phyloP scores from a whole-genome alignment of 139 green algal species.

The Limnomonas spitsbergensis region DNA sequence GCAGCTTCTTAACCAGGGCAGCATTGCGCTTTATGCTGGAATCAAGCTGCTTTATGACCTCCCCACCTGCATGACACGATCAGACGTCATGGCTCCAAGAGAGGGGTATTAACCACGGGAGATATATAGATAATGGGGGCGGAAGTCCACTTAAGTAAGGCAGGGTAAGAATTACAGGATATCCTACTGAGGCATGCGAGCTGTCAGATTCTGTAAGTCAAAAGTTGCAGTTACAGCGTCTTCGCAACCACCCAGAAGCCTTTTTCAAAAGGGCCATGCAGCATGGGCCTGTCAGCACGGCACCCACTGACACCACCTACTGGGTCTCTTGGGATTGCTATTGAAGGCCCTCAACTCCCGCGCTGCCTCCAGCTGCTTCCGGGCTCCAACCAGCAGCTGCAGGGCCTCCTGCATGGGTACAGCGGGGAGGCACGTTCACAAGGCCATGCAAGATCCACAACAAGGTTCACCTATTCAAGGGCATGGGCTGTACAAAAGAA shows the following conservation, averaged over 20 bases:
- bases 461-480: too few species aligned
- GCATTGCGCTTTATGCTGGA: constrained; percentile 91
- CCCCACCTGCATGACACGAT: constrained; percentile 1
- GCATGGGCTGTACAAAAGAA: too few species aligned
- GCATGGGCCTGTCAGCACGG: too few species aligned
- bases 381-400: constrained; percentile 15
- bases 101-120: background rate
- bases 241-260: too few species aligned
- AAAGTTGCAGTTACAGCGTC: too few species aligned
- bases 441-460: too few species aligned
- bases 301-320: too few species aligned
- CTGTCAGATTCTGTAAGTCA: too few species aligned
- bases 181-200: too few species aligned
- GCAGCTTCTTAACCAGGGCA: constrained; percentile 83
- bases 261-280: too few species aligned
- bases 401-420: constrained; percentile 15
- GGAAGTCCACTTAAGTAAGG: background rate
- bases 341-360: constrained; percentile 33
- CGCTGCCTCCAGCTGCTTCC: constrained; percentile 25
- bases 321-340: constrained; percentile 22
- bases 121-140: background rate
- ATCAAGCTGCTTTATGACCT: constrained; percentile 66
- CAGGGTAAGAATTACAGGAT: background rate
- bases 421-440: too few species aligned
- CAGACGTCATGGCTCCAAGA: background rate